A percentile compares a stretch with the other conserved stretches of the same genome.
These are phyloP conservation scores for Suillus luteus DNA, from an alignment of 768 basidiomycete species.

Conservation along the genomic window DNA sequence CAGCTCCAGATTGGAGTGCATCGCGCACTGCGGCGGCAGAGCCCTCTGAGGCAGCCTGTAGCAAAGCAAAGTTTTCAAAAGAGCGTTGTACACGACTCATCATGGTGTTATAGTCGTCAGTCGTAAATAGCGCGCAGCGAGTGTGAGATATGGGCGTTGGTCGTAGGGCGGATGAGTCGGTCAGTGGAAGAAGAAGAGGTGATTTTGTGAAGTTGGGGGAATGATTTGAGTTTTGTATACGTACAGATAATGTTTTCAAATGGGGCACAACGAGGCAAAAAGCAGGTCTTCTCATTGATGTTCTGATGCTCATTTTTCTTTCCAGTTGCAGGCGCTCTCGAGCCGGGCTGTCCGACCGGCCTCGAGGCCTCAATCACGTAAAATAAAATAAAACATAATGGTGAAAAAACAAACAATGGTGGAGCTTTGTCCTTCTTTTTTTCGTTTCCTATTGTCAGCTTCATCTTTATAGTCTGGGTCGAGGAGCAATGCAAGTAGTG, in stretches of 20 bases:
- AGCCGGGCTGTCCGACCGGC: slow-evolving; percentile 16
- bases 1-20: slow-evolving; percentile 60
- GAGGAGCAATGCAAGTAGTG: background rate
- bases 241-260: slow-evolving; percentile 30
- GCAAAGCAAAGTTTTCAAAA: slow-evolving; percentile 46
- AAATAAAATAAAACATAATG: slow-evolving; percentile 17
- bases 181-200: slow-evolving; percentile 6
- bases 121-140: slow-evolving; percentile 28
- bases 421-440: background rate
- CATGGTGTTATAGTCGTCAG: slow-evolving; percentile 36
- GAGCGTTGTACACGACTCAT: slow-evolving; percentile 41
- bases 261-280: slow-evolving; percentile 16
- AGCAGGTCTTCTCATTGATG: slow-evolving; percentile 9
- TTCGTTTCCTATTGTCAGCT: slow-evolving; percentile 6
- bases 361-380: slow-evolving; percentile 31
- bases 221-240: slow-evolving; percentile 24
- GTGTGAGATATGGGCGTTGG: slow-evolving; percentile 8
- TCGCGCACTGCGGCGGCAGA: slow-evolving; percentile 53
- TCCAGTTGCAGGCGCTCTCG: background rate
- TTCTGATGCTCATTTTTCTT: slow-evolving; percentile 11
- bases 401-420: slow-evolving; percentile 19
- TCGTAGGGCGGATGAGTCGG: slow-evolving; percentile 23
- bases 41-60: slow-evolving; percentile 58
- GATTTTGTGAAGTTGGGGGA: slow-evolving; percentile 5
- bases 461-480: background rate